These are phyloP conservation scores for Neofusicoccum parvum DNA, from an alignment of 2,329 filamentous ascomycete species.

Conservation along the genomic window DNA sequence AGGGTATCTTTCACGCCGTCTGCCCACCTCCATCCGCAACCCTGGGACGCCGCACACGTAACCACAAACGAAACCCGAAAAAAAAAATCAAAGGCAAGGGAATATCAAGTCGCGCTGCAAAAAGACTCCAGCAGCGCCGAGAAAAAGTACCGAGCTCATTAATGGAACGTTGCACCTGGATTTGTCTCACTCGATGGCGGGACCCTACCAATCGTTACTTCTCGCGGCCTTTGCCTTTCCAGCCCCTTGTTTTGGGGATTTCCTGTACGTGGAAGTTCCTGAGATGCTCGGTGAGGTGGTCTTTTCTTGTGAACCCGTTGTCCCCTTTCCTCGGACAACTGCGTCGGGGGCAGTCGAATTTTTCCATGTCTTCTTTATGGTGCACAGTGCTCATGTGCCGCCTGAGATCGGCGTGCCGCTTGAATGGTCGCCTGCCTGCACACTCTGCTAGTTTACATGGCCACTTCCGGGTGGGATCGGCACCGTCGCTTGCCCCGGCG, in stretches of 20 bases:
- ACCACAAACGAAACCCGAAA: neutral
- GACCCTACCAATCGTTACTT: neutral
- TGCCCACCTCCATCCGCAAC: neutral
- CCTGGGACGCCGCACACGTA: constrained; percentile 1
- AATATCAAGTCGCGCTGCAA: neutral
- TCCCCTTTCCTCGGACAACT: neutral
- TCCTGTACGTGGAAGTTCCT: constrained; percentile 57
- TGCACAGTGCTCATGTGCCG: constrained; percentile 15
- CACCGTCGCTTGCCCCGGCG: neutral
- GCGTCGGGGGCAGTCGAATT: neutral
- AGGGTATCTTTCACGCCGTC: neutral
- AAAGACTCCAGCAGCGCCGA: neutral
- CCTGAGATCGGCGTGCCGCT: constrained; percentile 10
- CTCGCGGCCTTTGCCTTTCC: neutral
- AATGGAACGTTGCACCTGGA: too few relatives aligned
- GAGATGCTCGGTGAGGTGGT: constrained; percentile 61
- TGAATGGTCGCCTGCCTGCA: neutral
- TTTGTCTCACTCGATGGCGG: too few relatives aligned
- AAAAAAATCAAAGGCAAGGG: neutral
- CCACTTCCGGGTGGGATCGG: neutral
- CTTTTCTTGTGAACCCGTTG: constrained; percentile 56
- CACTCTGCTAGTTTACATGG: neutral
- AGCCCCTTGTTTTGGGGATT: constrained; percentile 39
- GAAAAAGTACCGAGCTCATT: neutral
- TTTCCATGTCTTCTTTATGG: neutral